phyloP scores from a whole-genome alignment of 176 grass and related monocot genomes.

The Musa itinerans region DNA sequence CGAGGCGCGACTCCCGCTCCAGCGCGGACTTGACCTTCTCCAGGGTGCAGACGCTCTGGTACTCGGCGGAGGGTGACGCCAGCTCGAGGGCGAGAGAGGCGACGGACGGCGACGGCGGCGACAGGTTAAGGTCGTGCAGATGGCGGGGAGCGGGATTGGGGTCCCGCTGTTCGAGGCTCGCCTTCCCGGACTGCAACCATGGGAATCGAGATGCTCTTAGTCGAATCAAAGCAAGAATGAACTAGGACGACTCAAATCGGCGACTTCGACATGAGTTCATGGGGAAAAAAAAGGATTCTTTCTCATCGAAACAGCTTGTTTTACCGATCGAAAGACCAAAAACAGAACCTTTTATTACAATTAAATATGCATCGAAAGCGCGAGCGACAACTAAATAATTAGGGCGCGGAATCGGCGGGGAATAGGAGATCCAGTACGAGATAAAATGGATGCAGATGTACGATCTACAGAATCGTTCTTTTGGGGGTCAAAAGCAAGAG shows the following conservation, averaged over 20 bases:
- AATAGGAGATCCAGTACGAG: not conserved
- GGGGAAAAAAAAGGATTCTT: not conserved
- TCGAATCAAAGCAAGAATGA: not conserved
- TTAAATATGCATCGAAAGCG: not conserved
- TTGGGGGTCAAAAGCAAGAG: not conserved
- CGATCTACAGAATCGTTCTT: not conserved
- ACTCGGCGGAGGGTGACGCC: slow-evolving; percentile 1
- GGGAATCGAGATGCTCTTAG: not conserved
- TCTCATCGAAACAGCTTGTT: not conserved
- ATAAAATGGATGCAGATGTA: not conserved
- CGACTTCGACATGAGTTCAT: not conserved
- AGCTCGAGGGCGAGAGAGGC: not conserved
- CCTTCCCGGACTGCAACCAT: slow-evolving; percentile 33
- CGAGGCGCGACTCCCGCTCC: slow-evolving; percentile 44
- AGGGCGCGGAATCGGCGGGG: no score
- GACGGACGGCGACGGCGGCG: not conserved
- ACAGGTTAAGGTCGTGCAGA: slow-evolving; percentile 4
- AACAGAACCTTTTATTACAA: not conserved
- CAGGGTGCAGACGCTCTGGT: slow-evolving; percentile 86
- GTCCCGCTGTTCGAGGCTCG: slow-evolving; percentile 26
- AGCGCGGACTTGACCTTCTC: slow-evolving; percentile 77
- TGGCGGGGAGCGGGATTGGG: not conserved
- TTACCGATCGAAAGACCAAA: not conserved
- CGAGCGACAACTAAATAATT: not conserved
- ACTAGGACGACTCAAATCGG: not conserved